Evolutionary conservation across 805 yeast species (phyloP).

Genomic region (Peterozyma toletana): DNA sequence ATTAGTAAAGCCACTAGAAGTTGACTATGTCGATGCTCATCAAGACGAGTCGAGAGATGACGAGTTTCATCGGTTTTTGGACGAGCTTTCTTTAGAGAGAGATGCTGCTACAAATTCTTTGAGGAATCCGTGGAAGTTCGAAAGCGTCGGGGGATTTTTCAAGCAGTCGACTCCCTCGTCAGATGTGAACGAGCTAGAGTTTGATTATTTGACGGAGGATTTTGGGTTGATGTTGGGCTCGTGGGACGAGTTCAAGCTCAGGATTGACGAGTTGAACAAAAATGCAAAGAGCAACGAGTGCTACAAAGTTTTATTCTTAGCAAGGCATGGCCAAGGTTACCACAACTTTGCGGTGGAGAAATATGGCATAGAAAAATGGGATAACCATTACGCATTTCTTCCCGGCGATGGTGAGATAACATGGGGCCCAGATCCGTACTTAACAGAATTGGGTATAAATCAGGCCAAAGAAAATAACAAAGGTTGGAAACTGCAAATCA

Average conservation of each 20-base stretch:
- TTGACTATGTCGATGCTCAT: conserved; percentile 27
- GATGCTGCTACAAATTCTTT: conserved; percentile 18
- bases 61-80: neutral
- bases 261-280: conserved; percentile 27
- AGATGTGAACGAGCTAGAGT: conserved; percentile 31
- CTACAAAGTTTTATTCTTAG: conserved; percentile 44
- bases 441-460: conserved; percentile 45
- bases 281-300: conserved; percentile 26
- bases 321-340: conserved; percentile 67
- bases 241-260: conserved; percentile 31
- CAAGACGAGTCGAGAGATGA: conserved; percentile 11
- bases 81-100: conserved; percentile 8
- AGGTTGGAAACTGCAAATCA: conserved; percentile 35
- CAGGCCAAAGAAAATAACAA: conserved; percentile 47
- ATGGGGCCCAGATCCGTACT: conserved; percentile 56
- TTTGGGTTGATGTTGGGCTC: conserved; percentile 34
- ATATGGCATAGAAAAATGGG: conserved; percentile 55
- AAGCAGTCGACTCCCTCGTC: conserved; percentile 34
- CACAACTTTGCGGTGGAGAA: conserved; percentile 50
- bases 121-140: conserved; percentile 37
- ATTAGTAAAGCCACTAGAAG: conserved; percentile 22
- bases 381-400: conserved; percentile 41
- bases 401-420: conserved; percentile 46
- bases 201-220: conserved; percentile 32
- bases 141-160: conserved; percentile 43